These are phyloP conservation scores for Silene vulgaris DNA, from an alignment of 179 eudicot genomes.

Conservation along the genomic window DNA sequence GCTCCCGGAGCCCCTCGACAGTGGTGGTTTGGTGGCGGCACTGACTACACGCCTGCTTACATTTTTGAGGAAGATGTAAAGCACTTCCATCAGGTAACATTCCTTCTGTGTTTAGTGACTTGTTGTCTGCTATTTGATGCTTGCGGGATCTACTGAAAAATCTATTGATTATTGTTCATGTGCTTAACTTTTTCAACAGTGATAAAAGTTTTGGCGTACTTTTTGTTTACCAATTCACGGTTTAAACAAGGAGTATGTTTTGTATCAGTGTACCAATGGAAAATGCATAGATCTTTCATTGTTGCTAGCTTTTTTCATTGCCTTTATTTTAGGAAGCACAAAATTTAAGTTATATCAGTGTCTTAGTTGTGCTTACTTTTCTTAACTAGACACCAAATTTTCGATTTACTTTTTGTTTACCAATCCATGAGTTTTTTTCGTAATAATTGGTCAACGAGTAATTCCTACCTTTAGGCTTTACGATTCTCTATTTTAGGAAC, in stretches of 20 bases:
- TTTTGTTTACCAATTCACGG: too few relatives aligned
- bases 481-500: too few relatives aligned
- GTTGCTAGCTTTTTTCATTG: background rate
- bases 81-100: conserved; percentile 82
- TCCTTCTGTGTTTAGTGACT: conserved; percentile 10
- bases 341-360: background rate
- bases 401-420: background rate
- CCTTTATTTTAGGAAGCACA: background rate
- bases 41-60: conserved; percentile 61
- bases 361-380: background rate
- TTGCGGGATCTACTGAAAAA: background rate
- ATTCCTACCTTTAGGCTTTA: too few relatives aligned
- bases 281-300: background rate
- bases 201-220: too few relatives aligned
- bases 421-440: too few relatives aligned
- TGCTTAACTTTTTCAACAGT: background rate
- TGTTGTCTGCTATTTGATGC: background rate
- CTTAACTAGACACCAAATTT: background rate
- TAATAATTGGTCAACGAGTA: too few relatives aligned
- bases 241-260: too few relatives aligned
- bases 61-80: conserved; percentile 93
- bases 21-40: too few relatives aligned
- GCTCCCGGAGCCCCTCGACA: conserved; percentile 7
- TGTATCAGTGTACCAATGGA: background rate
- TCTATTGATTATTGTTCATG: background rate